A percentile compares a stretch with the other conserved stretches of the same genome.
phyloP scores from a whole-genome alignment of 805 yeast genomes.

The Candida anglica region DNA sequence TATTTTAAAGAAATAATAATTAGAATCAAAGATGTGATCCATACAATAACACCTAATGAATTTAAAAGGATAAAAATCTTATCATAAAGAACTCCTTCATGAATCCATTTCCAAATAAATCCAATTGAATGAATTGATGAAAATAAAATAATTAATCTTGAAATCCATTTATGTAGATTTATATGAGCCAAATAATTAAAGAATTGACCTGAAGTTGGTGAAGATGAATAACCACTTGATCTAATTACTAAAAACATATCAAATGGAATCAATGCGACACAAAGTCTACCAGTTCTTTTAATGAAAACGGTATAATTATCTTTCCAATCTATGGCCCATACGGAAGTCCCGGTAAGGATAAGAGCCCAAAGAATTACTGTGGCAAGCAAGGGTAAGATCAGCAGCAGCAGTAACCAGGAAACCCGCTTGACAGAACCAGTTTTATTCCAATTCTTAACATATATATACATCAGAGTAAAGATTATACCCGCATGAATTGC shows the following conservation, averaged over 20 bases:
- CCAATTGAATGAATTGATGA: conserved; percentile 51
- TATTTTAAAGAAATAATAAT: conserved; percentile 44
- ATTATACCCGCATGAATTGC: conserved; percentile 35
- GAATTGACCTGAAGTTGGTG: conserved; percentile 28
- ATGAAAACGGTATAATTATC: conserved; percentile 30
- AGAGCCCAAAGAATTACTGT: conserved; percentile 31
- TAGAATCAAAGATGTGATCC: conserved; percentile 31
- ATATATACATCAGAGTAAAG: too few relatives aligned
- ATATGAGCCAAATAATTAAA: conserved; percentile 48
- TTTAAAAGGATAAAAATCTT: conserved; percentile 40
- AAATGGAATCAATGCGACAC: conserved; percentile 56
- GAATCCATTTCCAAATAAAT: conserved; percentile 46
- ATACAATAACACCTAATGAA: conserved; percentile 48
- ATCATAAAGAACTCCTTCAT: conserved; percentile 23
- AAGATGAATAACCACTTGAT: too few relatives aligned
- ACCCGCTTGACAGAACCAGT: conserved; percentile 35
- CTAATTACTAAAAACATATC: conserved; percentile 52
- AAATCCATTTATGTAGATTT: conserved; percentile 67
- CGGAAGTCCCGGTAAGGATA: conserved; percentile 22
- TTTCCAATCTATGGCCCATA: conserved; percentile 29
- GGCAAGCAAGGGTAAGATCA: conserved; percentile 27
- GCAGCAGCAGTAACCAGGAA: conserved; percentile 20
- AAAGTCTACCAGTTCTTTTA: conserved; percentile 61
- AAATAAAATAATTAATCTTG: conserved; percentile 49
- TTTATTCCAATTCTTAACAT: conserved; percentile 31